Percentiles rank a stretch among this genome's conserved stretches.
Conservation (phyloP, 306 rosid genomes). For the Fragaria nilgerrensis region DNA sequence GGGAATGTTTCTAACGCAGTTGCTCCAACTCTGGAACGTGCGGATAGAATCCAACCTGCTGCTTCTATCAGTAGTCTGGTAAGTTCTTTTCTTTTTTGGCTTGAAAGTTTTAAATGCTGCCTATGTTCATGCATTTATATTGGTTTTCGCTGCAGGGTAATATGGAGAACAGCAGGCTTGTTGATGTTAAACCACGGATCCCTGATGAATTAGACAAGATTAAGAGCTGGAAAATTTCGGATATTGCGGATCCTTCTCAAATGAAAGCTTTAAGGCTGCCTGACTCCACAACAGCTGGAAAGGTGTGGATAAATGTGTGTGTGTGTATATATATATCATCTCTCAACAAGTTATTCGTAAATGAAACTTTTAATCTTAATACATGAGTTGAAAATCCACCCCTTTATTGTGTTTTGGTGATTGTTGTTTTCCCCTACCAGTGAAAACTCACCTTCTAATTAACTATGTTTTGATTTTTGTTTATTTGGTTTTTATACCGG, state of each 20-base stretch:
- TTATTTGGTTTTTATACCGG: not conserved
- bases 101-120: not conserved
- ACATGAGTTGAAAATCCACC: not conserved
- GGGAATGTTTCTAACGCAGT: conserved; percentile 30
- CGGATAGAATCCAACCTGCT: conserved; percentile 37
- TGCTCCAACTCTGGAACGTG: conserved; percentile 32
- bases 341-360: not conserved
- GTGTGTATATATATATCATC: not conserved
- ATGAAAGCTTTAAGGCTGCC: conserved; percentile 40
- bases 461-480: not conserved
- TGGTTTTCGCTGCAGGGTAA: conserved; percentile 28
- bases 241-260: conserved; percentile 38
- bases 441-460: not conserved
- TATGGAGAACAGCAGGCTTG: conserved; percentile 41
- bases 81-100: conserved; percentile 11
- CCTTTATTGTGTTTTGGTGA: not conserved
- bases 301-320: conserved; percentile 18
- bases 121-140: conserved; percentile 6
- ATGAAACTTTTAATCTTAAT: not conserved
- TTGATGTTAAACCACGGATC: conserved; percentile 46
- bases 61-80: conserved; percentile 40
- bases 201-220: conserved; percentile 36
- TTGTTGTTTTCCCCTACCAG: not conserved
- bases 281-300: conserved; percentile 33
- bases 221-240: conserved; percentile 40